A percentile compares a stretch with the other conserved stretches of the same genome.
Evolutionary conservation across 176 grass and related monocot genomes (phyloP).

Genomic region (Canna indica): DNA sequence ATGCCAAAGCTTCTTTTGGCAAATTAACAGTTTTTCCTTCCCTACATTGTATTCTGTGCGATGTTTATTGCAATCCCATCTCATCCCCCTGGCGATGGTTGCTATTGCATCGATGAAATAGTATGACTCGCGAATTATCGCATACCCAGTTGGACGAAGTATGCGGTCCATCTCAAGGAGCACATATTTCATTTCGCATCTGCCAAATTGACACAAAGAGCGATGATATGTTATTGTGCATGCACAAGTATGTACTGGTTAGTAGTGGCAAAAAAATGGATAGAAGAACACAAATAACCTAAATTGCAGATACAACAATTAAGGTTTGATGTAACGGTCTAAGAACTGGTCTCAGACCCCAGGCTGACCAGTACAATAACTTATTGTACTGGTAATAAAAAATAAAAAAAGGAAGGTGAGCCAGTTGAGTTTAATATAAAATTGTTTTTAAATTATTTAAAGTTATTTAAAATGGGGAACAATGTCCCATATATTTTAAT

Average conservation of each 20-base stretch:
- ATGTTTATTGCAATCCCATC: conserved; percentile 70
- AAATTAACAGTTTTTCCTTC: conserved; percentile 78
- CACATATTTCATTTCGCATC: conserved; percentile 79
- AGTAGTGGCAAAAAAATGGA: background rate
- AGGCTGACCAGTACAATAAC: too few relatives aligned
- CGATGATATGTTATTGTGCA: background rate
- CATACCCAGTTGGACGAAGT: conserved; percentile 71
- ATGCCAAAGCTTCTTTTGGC: conserved; percentile 83
- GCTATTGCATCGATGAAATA: conserved; percentile 75
- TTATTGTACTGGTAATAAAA: too few relatives aligned
- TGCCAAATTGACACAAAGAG: conserved; percentile 22
- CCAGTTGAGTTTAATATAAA: too few relatives aligned
- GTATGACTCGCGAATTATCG: conserved; percentile 60
- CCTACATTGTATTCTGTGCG: conserved; percentile 47
- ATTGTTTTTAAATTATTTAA: too few relatives aligned
- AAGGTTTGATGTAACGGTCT: too few relatives aligned
- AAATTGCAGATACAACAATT: background rate
- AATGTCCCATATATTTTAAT: too few relatives aligned
- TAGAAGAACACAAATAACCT: background rate
- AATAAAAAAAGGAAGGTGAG: too few relatives aligned
- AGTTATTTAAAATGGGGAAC: too few relatives aligned
- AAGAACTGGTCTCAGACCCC: too few relatives aligned
- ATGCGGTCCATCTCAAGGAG: conserved; percentile 94
- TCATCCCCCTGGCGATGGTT: conserved; percentile 71
- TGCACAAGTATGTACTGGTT: background rate